phyloP scores from a whole-genome alignment of 495 filamentous ascomycete species.

The Amphirosellinia nigrospora region DNA sequence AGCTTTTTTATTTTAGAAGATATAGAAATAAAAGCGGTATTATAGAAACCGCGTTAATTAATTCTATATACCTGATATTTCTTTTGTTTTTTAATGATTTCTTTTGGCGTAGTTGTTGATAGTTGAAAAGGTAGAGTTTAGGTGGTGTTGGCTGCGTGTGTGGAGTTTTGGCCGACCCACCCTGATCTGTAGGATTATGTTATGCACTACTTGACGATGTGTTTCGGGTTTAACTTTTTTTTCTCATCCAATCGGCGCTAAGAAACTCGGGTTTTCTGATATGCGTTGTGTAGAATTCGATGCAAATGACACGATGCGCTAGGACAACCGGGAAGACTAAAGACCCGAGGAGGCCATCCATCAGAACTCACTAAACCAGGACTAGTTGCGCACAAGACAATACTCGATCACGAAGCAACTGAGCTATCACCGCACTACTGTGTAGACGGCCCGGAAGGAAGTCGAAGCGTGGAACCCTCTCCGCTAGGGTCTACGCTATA shows the following conservation, averaged over 20 bases:
- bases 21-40: too few relatives aligned
- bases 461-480: neutral
- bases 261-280: neutral
- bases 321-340: conserved; percentile 13
- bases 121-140: too few relatives aligned
- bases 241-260: conserved; percentile 7
- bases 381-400: neutral
- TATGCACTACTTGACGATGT: neutral
- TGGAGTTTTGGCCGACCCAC: too few relatives aligned
- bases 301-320: conserved; percentile 9
- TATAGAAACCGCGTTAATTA: too few relatives aligned
- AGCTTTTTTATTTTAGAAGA: too few relatives aligned
- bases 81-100: too few relatives aligned
- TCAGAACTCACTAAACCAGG: neutral
- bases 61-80: too few relatives aligned
- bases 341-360: neutral
- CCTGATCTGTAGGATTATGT: neutral
- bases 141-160: too few relatives aligned
- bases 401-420: neutral
- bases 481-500: neutral
- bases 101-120: too few relatives aligned
- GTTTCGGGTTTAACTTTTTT: neutral
- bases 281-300: neutral
- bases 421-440: conserved; percentile 6
- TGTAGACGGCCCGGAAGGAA: conserved; percentile 1